These are phyloP conservation scores for Eucalyptus curtisii DNA, from an alignment of 345 rosid genomes.

Conservation along the genomic window DNA sequence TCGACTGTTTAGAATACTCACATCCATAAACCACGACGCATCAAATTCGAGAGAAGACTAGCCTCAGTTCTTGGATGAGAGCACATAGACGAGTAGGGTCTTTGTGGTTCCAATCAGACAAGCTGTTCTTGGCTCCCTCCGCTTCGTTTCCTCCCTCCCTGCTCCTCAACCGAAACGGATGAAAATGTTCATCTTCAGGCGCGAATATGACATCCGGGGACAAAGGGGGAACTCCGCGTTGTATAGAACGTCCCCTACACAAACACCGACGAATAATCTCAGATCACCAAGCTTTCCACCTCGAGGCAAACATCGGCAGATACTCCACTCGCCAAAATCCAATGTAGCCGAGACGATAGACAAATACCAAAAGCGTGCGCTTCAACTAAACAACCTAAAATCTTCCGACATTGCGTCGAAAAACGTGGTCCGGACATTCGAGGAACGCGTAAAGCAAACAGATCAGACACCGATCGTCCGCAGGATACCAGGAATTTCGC, in stretches of 20 bases:
- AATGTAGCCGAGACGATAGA: background rate
- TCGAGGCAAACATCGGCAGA: background rate
- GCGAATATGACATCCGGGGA: conserved; percentile 87
- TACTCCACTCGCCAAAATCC: background rate
- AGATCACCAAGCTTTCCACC: background rate
- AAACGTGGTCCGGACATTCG: background rate
- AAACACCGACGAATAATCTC: background rate
- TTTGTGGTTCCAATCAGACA: conserved; percentile 58
- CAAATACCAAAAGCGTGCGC: background rate
- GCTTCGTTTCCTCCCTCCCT: conserved; percentile 18
- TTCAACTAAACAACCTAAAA: background rate
- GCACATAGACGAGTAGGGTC: conserved; percentile 51
- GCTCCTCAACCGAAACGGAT: conserved; percentile 20
- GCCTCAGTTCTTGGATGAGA: conserved; percentile 80
- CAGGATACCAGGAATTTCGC: background rate
- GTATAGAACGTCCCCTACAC: conserved; percentile 79
- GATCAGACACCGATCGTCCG: background rate
- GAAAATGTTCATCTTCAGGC: conserved; percentile 67
- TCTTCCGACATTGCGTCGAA: background rate
- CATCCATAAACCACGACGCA: background rate
- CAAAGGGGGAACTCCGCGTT: conserved; percentile 61
- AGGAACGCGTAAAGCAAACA: background rate
- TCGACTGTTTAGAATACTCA: background rate
- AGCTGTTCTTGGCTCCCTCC: conserved; percentile 11
- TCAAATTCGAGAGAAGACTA: background rate